phyloP scores from a whole-genome alignment of 1,139 yeast species.

The Spathaspora sp. region DNA sequence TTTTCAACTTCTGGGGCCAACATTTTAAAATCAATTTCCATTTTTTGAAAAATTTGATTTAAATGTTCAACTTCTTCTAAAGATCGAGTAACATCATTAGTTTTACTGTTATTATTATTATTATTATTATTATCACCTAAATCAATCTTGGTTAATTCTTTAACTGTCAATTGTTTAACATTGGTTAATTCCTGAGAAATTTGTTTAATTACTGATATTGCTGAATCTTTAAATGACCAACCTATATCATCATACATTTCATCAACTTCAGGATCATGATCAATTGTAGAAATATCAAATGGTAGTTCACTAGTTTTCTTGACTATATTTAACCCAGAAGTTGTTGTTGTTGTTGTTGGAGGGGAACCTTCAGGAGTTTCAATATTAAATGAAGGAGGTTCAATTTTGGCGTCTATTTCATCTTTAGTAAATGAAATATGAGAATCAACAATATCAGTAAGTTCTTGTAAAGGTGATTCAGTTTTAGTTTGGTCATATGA shows the following conservation, averaged over 20 bases:
- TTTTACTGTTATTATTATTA: slow-evolving; percentile 25
- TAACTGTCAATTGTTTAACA: slow-evolving; percentile 38
- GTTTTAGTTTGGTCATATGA: neutral
- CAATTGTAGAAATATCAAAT: slow-evolving; percentile 16
- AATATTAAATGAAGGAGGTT: neutral
- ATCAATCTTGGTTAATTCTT: slow-evolving; percentile 39
- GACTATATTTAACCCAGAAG: slow-evolving; percentile 21
- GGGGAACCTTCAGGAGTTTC: slow-evolving; percentile 3
- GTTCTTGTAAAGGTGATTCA: slow-evolving; percentile 41
- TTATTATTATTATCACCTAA: slow-evolving; percentile 30
- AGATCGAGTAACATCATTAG: slow-evolving; percentile 42
- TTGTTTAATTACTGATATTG: slow-evolving; percentile 54
- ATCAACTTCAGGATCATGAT: slow-evolving; percentile 51
- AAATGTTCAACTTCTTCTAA: slow-evolving; percentile 66
- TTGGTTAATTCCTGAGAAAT: slow-evolving; percentile 49
- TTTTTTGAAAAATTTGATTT: slow-evolving; percentile 45
- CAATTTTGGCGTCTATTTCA: neutral
- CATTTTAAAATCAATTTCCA: slow-evolving; percentile 42
- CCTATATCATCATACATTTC: slow-evolving; percentile 73
- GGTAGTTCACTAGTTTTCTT: slow-evolving; percentile 15
- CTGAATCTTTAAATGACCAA: slow-evolving; percentile 70
- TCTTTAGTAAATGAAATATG: slow-evolving; percentile 8
- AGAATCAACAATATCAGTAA: slow-evolving; percentile 39
- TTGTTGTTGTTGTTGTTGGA: slow-evolving; percentile 15
- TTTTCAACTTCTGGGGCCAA: slow-evolving; percentile 65